Conservation (phyloP, 371 early-diverging fungal genomes). For the Zychaea mexicana region DNA sequence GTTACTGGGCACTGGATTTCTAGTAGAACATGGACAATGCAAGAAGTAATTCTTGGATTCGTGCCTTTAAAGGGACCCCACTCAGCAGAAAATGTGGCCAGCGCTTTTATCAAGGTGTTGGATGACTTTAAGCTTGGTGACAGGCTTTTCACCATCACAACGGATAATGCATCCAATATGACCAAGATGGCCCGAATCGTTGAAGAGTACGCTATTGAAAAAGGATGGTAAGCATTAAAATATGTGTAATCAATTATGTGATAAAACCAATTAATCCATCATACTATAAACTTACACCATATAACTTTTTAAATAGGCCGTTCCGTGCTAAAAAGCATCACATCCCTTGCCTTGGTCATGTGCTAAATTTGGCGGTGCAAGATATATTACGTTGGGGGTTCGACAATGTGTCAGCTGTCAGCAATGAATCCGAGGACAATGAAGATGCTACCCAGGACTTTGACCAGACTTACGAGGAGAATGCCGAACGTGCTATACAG, state of each 20-base stretch:
- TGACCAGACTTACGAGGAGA: not conserved
- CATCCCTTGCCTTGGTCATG: conserved; percentile 25
- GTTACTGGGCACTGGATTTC: conserved; percentile 32
- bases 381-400: conserved; percentile 17
- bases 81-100: not conserved
- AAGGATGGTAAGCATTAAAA: not conserved
- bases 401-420: not conserved
- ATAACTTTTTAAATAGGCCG: not conserved
- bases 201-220: not conserved
- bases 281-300: not conserved
- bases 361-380: conserved; percentile 29
- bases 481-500: not conserved
- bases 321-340: conserved; percentile 1
- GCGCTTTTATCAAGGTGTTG: not conserved
- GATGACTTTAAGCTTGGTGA: not conserved
- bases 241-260: not conserved
- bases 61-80: not conserved
- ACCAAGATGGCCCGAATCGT: not conserved
- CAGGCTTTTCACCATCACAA: conserved; percentile 1
- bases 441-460: too few relatives aligned
- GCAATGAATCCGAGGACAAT: not conserved
- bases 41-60: conserved; percentile 12
- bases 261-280: not conserved
- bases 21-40: conserved; percentile 9
- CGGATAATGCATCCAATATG: conserved; percentile 4